phyloP scores from a whole-genome alignment of 176 grass and related monocot species.

The Oryza rufipogon region DNA sequence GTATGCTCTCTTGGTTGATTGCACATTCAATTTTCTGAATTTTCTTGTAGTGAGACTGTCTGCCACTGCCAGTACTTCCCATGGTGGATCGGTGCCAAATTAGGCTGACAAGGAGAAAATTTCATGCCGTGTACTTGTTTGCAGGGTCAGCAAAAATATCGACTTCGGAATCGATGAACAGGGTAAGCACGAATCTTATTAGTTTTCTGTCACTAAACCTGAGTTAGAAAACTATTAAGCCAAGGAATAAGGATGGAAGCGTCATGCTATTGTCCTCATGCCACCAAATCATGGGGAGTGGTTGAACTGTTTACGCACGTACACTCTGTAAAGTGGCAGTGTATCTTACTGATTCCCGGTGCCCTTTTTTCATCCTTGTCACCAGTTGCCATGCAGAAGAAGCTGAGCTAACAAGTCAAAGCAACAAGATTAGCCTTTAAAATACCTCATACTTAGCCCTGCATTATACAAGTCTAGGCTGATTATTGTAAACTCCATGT shows the following conservation, averaged over 20 bases:
- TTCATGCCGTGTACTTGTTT: background rate
- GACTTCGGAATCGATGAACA: constrained; percentile 1
- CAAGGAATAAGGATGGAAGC: constrained; percentile 30
- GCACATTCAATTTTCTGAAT: background rate
- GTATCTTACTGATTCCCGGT: constrained; percentile 43
- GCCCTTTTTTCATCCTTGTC: constrained; percentile 34
- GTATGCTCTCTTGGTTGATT: background rate
- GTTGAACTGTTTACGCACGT: constrained; percentile 55
- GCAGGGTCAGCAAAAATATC: constrained; percentile 28
- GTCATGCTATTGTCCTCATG: constrained; percentile 42
- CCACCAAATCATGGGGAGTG: constrained; percentile 53
- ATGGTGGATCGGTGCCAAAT: constrained; percentile 7
- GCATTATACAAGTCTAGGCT: constrained; percentile 29
- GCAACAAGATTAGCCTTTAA: constrained; percentile 52
- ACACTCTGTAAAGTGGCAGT: constrained; percentile 45
- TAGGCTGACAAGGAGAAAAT: background rate
- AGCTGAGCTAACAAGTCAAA: constrained; percentile 52
- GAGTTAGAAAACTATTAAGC: constrained; percentile 35
- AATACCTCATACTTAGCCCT: constrained; percentile 37
- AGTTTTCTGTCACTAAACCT: constrained; percentile 20
- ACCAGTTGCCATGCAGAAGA: constrained; percentile 34
- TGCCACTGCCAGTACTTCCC: background rate
- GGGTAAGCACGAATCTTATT: background rate
- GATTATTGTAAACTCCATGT: constrained; percentile 33
- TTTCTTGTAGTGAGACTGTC: background rate